A percentile compares a stretch with the other conserved stretches of the same genome.
Evolutionary conservation across 352 stramenopile species (phyloP).

Genomic region (Phytophthora citricola): DNA sequence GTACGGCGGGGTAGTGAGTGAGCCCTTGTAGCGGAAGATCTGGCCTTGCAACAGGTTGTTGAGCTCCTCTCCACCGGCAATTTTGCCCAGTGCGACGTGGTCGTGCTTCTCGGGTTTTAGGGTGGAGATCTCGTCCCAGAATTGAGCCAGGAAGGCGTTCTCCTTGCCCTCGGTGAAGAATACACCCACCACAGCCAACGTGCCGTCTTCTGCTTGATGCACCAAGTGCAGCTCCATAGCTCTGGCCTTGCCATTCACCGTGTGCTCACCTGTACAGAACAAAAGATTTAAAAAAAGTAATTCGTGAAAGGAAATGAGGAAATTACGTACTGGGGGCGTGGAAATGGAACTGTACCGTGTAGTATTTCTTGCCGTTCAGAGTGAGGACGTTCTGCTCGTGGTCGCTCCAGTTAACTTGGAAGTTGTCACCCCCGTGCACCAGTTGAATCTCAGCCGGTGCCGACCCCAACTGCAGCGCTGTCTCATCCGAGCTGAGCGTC

Average conservation of each 20-base stretch:
- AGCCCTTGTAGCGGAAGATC: conserved; percentile 69
- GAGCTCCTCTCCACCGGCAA: conserved; percentile 36
- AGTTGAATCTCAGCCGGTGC: conserved; percentile 45
- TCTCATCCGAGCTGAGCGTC: conserved; percentile 28
- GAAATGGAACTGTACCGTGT: conserved; percentile 73
- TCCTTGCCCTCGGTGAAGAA: conserved; percentile 63
- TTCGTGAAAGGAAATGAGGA: neutral
- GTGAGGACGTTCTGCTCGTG: conserved; percentile 46
- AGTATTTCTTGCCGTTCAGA: conserved; percentile 61
- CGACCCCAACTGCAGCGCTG: conserved; percentile 32
- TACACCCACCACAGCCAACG: conserved; percentile 61
- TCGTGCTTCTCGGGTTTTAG: conserved; percentile 34
- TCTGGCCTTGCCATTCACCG: conserved; percentile 54
- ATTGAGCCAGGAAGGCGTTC: conserved; percentile 67
- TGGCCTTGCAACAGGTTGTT: conserved; percentile 39
- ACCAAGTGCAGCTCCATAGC: conserved; percentile 78
- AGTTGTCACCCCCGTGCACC: conserved; percentile 48
- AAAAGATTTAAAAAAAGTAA: neutral
- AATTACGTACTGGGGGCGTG: conserved; percentile 63
- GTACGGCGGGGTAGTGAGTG: conserved; percentile 79
- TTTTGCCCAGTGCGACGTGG: conserved; percentile 36
- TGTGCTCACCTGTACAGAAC: conserved; percentile 61
- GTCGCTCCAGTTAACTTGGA: conserved; percentile 59
- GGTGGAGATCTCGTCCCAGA: conserved; percentile 57
- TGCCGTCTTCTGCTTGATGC: conserved; percentile 61